These are phyloP conservation scores for Hypoxylon lenormandii DNA, from an alignment of 495 filamentous ascomycete species.

Conservation along the genomic window DNA sequence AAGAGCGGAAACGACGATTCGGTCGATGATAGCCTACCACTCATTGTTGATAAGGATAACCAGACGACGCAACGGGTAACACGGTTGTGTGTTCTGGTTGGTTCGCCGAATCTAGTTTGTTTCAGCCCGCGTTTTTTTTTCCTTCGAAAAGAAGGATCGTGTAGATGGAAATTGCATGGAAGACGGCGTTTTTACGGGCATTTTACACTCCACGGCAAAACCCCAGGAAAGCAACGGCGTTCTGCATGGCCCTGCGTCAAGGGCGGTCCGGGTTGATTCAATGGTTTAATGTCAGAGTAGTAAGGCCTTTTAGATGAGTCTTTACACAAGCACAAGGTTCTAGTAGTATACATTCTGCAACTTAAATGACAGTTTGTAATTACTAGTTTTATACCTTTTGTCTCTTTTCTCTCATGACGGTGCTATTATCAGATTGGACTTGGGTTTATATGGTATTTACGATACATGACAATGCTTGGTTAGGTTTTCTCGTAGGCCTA, in stretches of 20 bases:
- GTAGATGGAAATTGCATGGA: slow-evolving; percentile 48
- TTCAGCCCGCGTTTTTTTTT: slow-evolving; percentile 4
- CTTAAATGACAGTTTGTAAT: background rate
- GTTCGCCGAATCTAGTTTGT: background rate
- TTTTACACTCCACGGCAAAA: slow-evolving; percentile 15
- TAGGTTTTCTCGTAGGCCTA: background rate
- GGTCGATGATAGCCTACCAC: slow-evolving; percentile 31
- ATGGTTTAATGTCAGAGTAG: slow-evolving; percentile 12
- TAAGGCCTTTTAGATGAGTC: slow-evolving; percentile 5
- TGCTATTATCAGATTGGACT: background rate
- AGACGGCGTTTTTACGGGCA: slow-evolving; percentile 38
- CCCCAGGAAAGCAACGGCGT: slow-evolving; percentile 10
- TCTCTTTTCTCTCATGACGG: background rate
- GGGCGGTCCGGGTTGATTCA: background rate
- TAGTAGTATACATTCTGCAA: slow-evolving; percentile 3
- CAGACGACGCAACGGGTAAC: background rate
- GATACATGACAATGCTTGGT: background rate
- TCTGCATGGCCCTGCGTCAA: slow-evolving; percentile 7
- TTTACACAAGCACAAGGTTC: background rate
- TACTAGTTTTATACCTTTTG: background rate
- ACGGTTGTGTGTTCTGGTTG: background rate
- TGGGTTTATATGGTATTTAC: background rate
- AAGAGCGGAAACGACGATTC: slow-evolving; percentile 56
- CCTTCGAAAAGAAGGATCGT: slow-evolving; percentile 24
- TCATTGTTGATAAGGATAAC: background rate